Evolutionary conservation across 2,329 filamentous ascomycete genomes (phyloP).

Genomic region (Pseudogymnoascus sp.): DNA sequence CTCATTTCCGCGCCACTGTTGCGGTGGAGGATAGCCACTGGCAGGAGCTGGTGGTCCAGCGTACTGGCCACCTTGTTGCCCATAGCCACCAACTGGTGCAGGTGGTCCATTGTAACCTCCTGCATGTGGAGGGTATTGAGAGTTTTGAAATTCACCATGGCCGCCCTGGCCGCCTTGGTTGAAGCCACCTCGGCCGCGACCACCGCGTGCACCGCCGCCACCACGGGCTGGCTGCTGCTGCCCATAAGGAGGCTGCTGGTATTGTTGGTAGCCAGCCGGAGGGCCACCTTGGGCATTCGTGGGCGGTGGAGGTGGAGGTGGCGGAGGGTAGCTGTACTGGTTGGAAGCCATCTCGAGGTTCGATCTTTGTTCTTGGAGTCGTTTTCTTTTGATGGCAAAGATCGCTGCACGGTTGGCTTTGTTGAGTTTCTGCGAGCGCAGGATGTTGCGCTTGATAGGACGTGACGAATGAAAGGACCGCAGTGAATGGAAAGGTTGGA

Average conservation of each 20-base stretch:
- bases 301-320: conserved; percentile 22
- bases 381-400: background rate
- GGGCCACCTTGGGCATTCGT: conserved; percentile 14
- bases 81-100: conserved; percentile 14
- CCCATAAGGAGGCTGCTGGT: conserved; percentile 23
- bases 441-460: background rate
- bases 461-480: background rate
- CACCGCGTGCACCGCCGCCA: conserved; percentile 19
- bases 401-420: background rate
- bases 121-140: conserved; percentile 15
- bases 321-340: conserved; percentile 29
- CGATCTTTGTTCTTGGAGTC: background rate
- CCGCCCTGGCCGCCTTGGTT: conserved; percentile 12
- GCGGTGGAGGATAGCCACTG: conserved; percentile 11
- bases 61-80: conserved; percentile 25
- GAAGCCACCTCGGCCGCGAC: conserved; percentile 24
- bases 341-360: conserved; percentile 22
- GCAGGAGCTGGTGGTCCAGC: conserved; percentile 28
- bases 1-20: conserved; percentile 10
- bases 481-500: background rate
- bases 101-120: conserved; percentile 20
- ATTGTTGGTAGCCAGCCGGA: conserved; percentile 20
- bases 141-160: conserved; percentile 23
- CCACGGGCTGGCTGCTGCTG: conserved; percentile 23
- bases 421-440: background rate